Evolutionary conservation across 208 protist species (phyloP), one percentile per base, ranked within the genome.

Genomic region (Eutreptiella sp.): DNA sequence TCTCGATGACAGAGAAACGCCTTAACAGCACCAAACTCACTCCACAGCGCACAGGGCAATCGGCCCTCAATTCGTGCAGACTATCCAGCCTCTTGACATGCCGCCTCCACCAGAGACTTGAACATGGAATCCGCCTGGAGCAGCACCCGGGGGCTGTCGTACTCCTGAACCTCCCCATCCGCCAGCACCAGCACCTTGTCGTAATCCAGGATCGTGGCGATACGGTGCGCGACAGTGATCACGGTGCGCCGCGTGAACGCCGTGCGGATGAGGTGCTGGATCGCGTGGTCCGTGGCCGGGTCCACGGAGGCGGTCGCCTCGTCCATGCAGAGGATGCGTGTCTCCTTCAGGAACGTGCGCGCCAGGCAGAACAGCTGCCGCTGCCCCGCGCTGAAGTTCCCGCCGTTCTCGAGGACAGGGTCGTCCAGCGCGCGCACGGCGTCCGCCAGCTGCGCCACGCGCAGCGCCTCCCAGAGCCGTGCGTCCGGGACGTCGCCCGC

Each of bases 261-360:
- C 9, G 38, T 21, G 11, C 73, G 34, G 21, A 87, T 69, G 0
- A 54, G 84, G n/a, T 82, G 21, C 72, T 87, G 81, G 31, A 87
- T 75, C 5, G 81, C 9, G 9, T n/a, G 33, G 53, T 86, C 81
- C 16, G 73, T 84, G 41, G 76, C 39, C 23, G 66, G 41, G 59
- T 87, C 79, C 1, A 87, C 61, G 19, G 32, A 36, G 1, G 81
- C 65, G 1, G 81, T 88, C 7, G 81, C 79, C 66, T 87, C 81
- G 59, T 87, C 81, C 26, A 88, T 14, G 14, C 88, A 32, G 5
- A 84, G 31, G 4, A 85, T 76, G 39, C 54, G 60, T 1, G 65
- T 38, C 24, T 38, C 19, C 23, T 27, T 7, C 5, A 75, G 38
- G 11, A 75, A 46, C 2, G 63, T 5, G 28, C 70, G 16, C 32